Percentiles rank a stretch among this genome's conserved stretches.
Evolutionary conservation across 2,329 filamentous ascomycete species (phyloP).

Genomic region (Akanthomyces dipterigenus): DNA sequence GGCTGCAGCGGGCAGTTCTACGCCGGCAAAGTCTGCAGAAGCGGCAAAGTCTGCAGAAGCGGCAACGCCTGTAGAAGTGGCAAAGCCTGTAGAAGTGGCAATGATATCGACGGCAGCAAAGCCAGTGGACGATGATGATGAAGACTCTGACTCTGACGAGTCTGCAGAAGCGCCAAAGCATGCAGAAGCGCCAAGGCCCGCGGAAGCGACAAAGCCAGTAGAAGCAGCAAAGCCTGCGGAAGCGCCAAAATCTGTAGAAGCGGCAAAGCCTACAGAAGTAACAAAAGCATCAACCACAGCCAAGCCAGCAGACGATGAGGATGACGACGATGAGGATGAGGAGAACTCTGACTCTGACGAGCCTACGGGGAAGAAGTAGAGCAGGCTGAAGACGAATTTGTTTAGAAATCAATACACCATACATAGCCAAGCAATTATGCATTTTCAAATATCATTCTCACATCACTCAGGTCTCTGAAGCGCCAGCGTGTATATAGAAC

Average conservation of each 20-base stretch:
- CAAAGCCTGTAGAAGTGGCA: not conserved
- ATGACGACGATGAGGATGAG: constrained; percentile 23
- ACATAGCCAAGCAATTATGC: constrained; percentile 7
- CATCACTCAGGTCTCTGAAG: not conserved
- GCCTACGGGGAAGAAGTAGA: constrained; percentile 19
- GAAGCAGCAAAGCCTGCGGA: too few relatives aligned
- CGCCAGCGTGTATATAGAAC: not conserved
- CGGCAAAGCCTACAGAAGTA: not conserved
- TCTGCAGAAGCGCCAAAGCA: constrained; percentile 17
- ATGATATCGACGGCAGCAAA: not conserved
- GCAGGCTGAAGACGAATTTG: not conserved
- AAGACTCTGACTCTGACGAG: constrained; percentile 19
- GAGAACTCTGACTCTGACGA: constrained; percentile 20
- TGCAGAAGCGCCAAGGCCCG: too few relatives aligned
- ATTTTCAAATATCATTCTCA: not conserved
- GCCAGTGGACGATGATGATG: constrained; percentile 17
- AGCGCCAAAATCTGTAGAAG: too few relatives aligned
- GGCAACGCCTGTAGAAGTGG: not conserved
- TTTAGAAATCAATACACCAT: constrained; percentile 1
- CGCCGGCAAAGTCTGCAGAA: not conserved
- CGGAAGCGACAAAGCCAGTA: too few relatives aligned
- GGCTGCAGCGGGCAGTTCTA: not conserved
- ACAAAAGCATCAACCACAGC: constrained; percentile 19
- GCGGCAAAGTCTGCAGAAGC: not conserved
- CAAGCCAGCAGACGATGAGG: constrained; percentile 18